phyloP scores from a whole-genome alignment of 257 asterid species.

The Marsdenia floribunda region DNA sequence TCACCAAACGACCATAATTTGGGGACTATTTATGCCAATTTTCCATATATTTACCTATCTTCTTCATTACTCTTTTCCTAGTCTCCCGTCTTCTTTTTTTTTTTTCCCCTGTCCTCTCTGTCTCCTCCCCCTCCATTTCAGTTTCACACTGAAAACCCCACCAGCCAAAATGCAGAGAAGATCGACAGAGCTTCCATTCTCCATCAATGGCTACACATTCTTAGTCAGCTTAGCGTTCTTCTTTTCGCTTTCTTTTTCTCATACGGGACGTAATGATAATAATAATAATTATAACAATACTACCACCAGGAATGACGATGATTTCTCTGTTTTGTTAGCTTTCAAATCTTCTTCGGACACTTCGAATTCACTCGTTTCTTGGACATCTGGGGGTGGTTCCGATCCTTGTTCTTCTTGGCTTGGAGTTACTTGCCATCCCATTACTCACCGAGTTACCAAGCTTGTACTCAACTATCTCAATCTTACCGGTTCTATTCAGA shows the following conservation, averaged over 20 bases:
- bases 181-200: neutral
- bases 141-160: constrained; percentile 12
- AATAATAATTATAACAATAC: no score
- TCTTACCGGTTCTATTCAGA: constrained; percentile 27
- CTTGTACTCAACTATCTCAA: constrained; percentile 23
- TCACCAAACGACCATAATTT: no score
- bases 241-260: constrained; percentile 3
- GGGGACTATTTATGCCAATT: no score
- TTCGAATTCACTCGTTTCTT: constrained; percentile 30
- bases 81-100: neutral
- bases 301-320: neutral
- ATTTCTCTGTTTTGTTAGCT: constrained; percentile 17
- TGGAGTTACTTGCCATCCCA: constrained; percentile 27
- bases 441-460: constrained; percentile 23
- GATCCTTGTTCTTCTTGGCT: constrained; percentile 30
- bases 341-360: constrained; percentile 25
- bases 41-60: no score
- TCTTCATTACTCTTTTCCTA: neutral
- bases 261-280: neutral
- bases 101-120: neutral
- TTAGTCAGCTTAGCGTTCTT: neutral
- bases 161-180: neutral
- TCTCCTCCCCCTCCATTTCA: neutral
- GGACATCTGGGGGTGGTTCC: constrained; percentile 11
- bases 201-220: neutral